A percentile compares a stretch with the other conserved stretches of the same genome.
These are phyloP conservation scores for Pseudogymnoascus sp. DNA, from an alignment of 2,329 filamentous ascomycete genomes.

Conservation along the genomic window DNA sequence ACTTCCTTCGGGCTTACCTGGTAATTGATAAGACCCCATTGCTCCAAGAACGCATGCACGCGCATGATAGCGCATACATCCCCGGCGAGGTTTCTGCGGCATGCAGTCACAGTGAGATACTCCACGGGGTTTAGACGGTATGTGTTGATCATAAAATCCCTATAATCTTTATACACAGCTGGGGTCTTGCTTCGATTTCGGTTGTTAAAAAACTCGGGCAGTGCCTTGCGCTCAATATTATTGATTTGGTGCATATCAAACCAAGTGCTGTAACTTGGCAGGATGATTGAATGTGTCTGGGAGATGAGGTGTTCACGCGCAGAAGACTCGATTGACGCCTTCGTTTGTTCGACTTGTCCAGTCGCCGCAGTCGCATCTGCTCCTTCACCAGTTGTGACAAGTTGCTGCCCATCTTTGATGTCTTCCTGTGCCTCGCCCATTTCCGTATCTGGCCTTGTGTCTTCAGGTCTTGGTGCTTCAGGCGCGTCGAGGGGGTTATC, in stretches of 20 bases:
- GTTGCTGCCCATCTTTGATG: slow-evolving; percentile 40
- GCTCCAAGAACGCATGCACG: slow-evolving; percentile 93
- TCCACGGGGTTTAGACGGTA: slow-evolving; percentile 93
- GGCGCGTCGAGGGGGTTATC: slow-evolving; percentile 65
- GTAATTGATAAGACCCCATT: slow-evolving; percentile 98
- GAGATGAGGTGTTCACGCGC: slow-evolving; percentile 87
- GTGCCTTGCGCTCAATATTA: slow-evolving; percentile 82
- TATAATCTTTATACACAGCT: slow-evolving; percentile 95
- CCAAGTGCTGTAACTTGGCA: slow-evolving; percentile 97
- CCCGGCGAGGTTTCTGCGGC: slow-evolving; percentile 85
- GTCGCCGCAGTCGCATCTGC: slow-evolving; percentile 42
- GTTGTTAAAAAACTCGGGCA: slow-evolving; percentile 98
- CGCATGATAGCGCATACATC: slow-evolving; percentile 99
- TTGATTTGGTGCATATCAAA: slow-evolving; percentile 96
- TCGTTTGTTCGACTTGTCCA: slow-evolving; percentile 57
- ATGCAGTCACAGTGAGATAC: slow-evolving; percentile 94
- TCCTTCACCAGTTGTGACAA: slow-evolving; percentile 33
- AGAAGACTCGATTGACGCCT: slow-evolving; percentile 72
- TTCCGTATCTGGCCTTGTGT: slow-evolving; percentile 63
- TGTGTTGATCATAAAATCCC: slow-evolving; percentile 99
- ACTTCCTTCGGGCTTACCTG: slow-evolving; percentile 52
- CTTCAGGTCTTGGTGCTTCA: slow-evolving; percentile 53
- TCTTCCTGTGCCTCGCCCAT: slow-evolving; percentile 60
- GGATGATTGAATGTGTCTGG: slow-evolving; percentile 90
- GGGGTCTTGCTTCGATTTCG: slow-evolving; percentile 97